Base-by-base conservation (phyloP, 1,284 basidiomycete species). In the Tilletia indica region DNA sequence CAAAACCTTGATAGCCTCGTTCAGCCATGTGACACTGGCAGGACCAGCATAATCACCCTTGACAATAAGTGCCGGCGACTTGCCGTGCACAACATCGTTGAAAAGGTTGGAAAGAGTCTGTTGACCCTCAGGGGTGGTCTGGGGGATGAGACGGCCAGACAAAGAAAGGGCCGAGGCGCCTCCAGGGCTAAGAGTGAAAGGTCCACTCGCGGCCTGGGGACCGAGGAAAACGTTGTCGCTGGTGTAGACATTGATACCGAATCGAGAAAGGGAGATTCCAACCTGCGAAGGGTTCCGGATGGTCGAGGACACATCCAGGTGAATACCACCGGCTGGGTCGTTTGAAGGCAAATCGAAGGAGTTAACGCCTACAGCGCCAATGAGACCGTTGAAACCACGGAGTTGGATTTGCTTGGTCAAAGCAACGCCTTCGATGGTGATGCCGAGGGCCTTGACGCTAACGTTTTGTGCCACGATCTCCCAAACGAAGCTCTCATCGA, bases 261-360 rank as follows among this genome's bases (percentile, higher is more conserved):
- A 87, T 3, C 87, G 87, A 71, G 87, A 88, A 12, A 92, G 86
- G 73, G 89, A 85, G 11, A 93, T 89, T 69, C 91, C 92, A 58
- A 92, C 90, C 87, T 92, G 91, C 2, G 91, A 90, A 31, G 91
- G 91, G 79, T 92, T 93, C 11, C 87, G 85, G 31, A 90, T 86
- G 19, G 87, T 88, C 0, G 90, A 88, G 68, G 89, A 85, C 9
- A 92, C 85, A 0, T 89, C 91, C 64, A 93, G 86, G 73, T 88
- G 88, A 72, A 93, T 90, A 51, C 91, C 91, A n/a, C 91, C 92
- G 2, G 87, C 88, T 1, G 90, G 90, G 76, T 92, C 91, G 80
- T 92, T 88, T 25, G 87, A 86, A 0, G 91, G 91, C 61, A 92
- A 83, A 82, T 92, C 90, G 80, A 93, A 93, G 3, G 88, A 87